Base-by-base conservation (phyloP, 2,329 filamentous ascomycete genomes). In the Verticillium klebahnii region DNA sequence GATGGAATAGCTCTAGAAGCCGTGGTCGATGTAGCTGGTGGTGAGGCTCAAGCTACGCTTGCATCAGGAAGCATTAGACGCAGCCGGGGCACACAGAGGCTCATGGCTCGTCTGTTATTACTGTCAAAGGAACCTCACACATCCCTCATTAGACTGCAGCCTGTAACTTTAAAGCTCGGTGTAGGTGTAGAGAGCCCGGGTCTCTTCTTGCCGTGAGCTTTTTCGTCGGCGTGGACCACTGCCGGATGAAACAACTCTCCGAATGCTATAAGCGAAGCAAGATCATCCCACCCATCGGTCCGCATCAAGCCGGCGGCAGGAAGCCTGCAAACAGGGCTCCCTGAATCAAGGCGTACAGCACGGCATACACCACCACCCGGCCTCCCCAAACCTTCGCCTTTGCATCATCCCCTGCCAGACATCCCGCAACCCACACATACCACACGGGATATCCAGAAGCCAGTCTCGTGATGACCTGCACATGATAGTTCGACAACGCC, bases 381-480 rank as follows among this genome's bases (percentile, higher is more conserved):
- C 71, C 69, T 0, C 73, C 75, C 67, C 78, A 60, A 63, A 69
- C 58, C 61, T 68, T 59, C 63, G 69, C 65, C 66, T 72, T 57
- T 52, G 62, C 71, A 31, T 71, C 71, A 11, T 69, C 67, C 29
- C 76, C 71, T 56, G 73, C 67, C 7, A 85, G 68, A 37, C 72
- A 74, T 4, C 75, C 77, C 1, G 90, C 91, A 45, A 96, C 73
- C 81, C 89, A 92, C 81, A 90, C 89, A 72, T 97, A 95, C 92
- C 93, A 97, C 19, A 95, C 76, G 1, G 93, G 91, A 74, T 94
- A 97, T 0, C 89, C 94, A 0, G 93, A 97, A 1, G 92, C 89
- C 17, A 99, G 83, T 29, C 95, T 86, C 55, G 90, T 96, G 69
- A 98, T 89, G 67, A 99, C 96, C 75, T 99, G 95, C 31, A 97